Conservation (phyloP, 495 filamentous ascomycete genomes). For the Xylaria castorea region DNA sequence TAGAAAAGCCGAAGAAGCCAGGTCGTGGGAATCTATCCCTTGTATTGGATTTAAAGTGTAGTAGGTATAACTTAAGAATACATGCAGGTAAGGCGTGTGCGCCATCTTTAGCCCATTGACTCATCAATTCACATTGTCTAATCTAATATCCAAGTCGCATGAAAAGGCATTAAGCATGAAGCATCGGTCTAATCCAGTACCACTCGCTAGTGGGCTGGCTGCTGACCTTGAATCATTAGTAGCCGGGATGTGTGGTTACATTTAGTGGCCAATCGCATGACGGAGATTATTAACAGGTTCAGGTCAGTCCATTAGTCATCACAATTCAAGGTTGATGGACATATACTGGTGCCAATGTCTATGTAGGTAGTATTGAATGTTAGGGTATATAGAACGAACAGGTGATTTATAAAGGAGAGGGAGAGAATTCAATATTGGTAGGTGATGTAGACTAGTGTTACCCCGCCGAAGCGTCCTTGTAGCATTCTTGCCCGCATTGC, state of each 20-base stretch:
- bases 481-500: too few relatives aligned
- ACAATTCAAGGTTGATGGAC: background rate
- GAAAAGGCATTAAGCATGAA: background rate
- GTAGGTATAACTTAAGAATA: background rate
- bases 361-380: background rate
- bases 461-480: too few relatives aligned
- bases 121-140: background rate
- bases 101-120: background rate
- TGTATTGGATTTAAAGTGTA: background rate
- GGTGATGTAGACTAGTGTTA: too few relatives aligned
- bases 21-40: background rate
- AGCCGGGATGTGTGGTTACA: background rate
- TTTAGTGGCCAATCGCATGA: conserved; percentile 8
- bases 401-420: background rate
- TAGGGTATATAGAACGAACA: background rate
- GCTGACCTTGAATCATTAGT: background rate
- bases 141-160: background rate
- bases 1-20: conserved; percentile 20
- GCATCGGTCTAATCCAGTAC: background rate
- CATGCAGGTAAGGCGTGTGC: background rate
- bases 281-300: background rate
- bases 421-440: background rate
- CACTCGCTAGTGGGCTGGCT: background rate
- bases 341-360: background rate
- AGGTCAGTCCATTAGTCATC: background rate